Base-by-base conservation (phyloP, 768 basidiomycete species). In the Kwoniella botswanensis region DNA sequence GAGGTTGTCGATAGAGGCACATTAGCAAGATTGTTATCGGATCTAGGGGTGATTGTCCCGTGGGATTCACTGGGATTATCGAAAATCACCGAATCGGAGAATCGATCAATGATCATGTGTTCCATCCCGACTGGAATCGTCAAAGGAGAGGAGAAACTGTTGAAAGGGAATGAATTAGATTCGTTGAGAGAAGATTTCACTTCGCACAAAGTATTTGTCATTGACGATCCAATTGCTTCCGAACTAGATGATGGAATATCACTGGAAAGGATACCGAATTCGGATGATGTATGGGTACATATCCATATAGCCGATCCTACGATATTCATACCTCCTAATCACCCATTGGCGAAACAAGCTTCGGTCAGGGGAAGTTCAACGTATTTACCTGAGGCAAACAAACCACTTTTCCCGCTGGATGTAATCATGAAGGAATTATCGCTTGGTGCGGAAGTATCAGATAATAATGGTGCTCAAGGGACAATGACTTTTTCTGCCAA, bases 231-330 rank as follows among this genome's bases (percentile, higher is more conserved):
- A 0, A 80, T 76, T 7, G 94, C 97, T 0, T 84, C 91, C 76
- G 97, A 99, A 79, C 87, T 98, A 22, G 97, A 99, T 79, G 97
- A 99, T 80, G 97, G 94, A 2, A 76, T 99, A 42, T 95, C 94
- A 1, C 79, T 98, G 41, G 92, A 96, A 73, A 79, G 84, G n/a
- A 86, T 90, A 42, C 56, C 69, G 2, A 89, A 91, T 59, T 88
- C 88, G 2, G 71, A 71, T 18, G 87, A 86, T 17, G 79, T 84
- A 56, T 98, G 97, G 96, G 80, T 96, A 12, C 95, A 98, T 76
- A 86, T 91, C 26, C 97, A 98, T 79, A 87, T 99, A 67, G 95
- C 97, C 11, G 97, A 99, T 81, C 95, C 95, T 0, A 93, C 93
- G 1, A 86, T 90, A 12, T 74, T 91, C 59, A 86, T 99, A 26